Evolutionary conservation across 192 early-diverging fungal genomes (phyloP).

Genomic region (Rhizoclosmatium globosum): DNA sequence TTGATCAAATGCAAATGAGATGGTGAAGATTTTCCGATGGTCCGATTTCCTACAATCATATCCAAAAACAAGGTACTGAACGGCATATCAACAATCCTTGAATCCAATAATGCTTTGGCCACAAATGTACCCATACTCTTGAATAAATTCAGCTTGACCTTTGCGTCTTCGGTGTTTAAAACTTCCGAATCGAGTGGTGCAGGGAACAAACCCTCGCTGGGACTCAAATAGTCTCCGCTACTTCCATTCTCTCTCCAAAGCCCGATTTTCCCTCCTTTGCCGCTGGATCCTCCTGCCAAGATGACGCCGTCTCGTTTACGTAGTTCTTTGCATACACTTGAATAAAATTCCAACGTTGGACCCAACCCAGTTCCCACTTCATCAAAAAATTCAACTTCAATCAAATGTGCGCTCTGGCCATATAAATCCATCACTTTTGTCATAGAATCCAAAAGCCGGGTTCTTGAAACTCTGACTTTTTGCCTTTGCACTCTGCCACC

Average conservation of each 20-base stretch:
- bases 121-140: conserved; percentile 83
- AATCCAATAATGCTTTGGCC: conserved; percentile 88
- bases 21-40: background rate
- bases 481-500: conserved; percentile 81
- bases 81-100: conserved; percentile 84
- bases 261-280: background rate
- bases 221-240: conserved; percentile 40
- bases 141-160: conserved; percentile 73
- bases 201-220: conserved; percentile 46
- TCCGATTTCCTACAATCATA: conserved; percentile 61
- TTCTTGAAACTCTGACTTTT: conserved; percentile 87
- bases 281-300: conserved; percentile 58
- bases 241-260: conserved; percentile 28
- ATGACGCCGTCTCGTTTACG: conserved; percentile 35
- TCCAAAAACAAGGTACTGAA: conserved; percentile 80
- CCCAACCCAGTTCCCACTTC: conserved; percentile 94
- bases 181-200: conserved; percentile 26
- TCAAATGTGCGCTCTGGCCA: conserved; percentile 67
- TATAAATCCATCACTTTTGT: conserved; percentile 88
- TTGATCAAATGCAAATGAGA: conserved; percentile 34
- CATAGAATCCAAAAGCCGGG: conserved; percentile 81
- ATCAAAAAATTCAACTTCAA: conserved; percentile 95
- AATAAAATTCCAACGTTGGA: conserved; percentile 93
- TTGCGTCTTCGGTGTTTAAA: conserved; percentile 44
- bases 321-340: conserved; percentile 78